Evolutionary conservation across 148 eudicot genomes (phyloP).

Genomic region (Chenopodium suecicum): DNA sequence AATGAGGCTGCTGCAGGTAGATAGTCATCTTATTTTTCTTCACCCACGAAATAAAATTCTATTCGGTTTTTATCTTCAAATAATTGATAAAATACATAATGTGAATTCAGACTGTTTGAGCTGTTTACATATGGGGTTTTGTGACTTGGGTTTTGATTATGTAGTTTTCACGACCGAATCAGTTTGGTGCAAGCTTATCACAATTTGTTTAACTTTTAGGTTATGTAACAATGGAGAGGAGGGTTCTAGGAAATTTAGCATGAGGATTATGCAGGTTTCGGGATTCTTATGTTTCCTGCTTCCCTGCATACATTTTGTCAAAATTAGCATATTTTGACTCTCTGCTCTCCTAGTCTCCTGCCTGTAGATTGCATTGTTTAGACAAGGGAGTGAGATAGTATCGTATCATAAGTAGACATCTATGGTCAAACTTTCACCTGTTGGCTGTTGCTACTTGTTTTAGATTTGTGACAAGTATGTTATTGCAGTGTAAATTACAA

Average conservation of each 20-base stretch:
- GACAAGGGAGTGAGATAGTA: background rate
- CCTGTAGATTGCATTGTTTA: background rate
- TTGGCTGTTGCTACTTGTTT: background rate
- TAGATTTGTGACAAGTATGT: background rate
- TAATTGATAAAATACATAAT: no score
- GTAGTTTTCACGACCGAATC: background rate
- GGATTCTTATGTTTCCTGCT: background rate
- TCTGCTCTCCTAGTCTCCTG: background rate
- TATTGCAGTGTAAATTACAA: conserved; percentile 7
- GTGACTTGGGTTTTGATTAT: background rate
- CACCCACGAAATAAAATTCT: background rate
- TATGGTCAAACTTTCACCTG: background rate
- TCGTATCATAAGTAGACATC: background rate
- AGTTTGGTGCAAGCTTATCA: conserved; percentile 6
- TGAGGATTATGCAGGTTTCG: background rate
- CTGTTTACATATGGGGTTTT: background rate
- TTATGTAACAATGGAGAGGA: background rate
- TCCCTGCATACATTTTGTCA: background rate
- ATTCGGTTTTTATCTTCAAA: background rate
- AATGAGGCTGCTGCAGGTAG: conserved; percentile 59
- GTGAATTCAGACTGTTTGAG: background rate
- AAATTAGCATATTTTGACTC: background rate
- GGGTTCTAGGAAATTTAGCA: background rate
- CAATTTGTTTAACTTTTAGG: background rate
- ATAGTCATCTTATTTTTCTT: background rate